These are phyloP conservation scores for Suhomyces anneliseae DNA, from an alignment of 1,139 yeast species.

Conservation along the genomic window DNA sequence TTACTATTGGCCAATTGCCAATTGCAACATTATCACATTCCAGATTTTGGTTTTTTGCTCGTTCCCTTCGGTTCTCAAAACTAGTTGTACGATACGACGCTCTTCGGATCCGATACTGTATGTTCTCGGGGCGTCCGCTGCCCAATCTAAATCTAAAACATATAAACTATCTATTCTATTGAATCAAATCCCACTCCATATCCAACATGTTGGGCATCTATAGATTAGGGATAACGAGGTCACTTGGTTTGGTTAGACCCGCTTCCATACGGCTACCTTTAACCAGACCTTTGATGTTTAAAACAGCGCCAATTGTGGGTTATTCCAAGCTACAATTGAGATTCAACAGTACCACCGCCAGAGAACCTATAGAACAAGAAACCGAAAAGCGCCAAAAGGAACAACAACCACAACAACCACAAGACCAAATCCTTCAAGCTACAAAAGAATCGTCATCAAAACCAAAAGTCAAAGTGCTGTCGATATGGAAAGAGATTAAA, in stretches of 20 bases:
- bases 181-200: background rate
- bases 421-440: background rate
- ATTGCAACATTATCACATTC: no score
- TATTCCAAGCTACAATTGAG: background rate
- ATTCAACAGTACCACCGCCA: background rate
- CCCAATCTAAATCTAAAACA: background rate
- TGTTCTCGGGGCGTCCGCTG: background rate
- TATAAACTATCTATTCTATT: no score
- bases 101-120: no score
- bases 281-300: background rate
- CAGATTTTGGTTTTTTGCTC: no score
- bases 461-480: slow-evolving; percentile 1
- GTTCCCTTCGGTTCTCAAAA: no score
- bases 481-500: slow-evolving; percentile 7
- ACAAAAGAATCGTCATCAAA: background rate
- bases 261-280: background rate
- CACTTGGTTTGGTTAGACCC: background rate
- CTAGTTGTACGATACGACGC: no score
- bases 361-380: background rate
- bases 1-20: no score
- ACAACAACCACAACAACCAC: no score
- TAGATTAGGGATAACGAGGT: slow-evolving; percentile 3
- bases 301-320: background rate
- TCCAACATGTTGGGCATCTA: slow-evolving; percentile 6
- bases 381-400: background rate